Evolutionary conservation across 2,329 filamentous ascomycete genomes (phyloP).

Genomic region (Amauroascus verrucosus): DNA sequence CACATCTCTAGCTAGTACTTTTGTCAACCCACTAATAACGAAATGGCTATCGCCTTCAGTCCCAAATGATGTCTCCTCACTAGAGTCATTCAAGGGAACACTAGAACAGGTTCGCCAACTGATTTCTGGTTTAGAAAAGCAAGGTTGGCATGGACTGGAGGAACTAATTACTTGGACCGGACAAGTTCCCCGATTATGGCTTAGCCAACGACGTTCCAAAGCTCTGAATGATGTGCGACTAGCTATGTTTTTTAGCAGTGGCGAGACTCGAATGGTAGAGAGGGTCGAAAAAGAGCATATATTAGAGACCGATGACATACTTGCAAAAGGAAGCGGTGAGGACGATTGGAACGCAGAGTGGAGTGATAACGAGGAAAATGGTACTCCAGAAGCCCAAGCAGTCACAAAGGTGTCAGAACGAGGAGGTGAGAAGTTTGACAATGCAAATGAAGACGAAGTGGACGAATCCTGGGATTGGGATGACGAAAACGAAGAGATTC

Average conservation of each 20-base stretch:
- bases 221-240: constrained; percentile 65
- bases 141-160: constrained; percentile 52
- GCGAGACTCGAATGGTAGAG: constrained; percentile 61
- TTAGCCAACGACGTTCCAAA: constrained; percentile 69
- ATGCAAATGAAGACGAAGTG: constrained; percentile 24
- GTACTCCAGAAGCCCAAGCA: constrained; percentile 12
- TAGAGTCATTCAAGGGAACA: constrained; percentile 60
- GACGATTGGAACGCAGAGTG: constrained; percentile 70
- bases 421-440: constrained; percentile 16
- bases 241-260: constrained; percentile 57
- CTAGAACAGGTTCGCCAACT: constrained; percentile 57
- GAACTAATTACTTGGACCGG: constrained; percentile 70
- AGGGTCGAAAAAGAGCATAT: constrained; percentile 75
- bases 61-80: constrained; percentile 60
- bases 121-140: constrained; percentile 50
- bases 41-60: constrained; percentile 68
- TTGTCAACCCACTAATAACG: constrained; percentile 58
- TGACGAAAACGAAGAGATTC: constrained; percentile 46
- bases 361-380: constrained; percentile 45
- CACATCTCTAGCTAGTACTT: constrained; percentile 56
- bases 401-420: not conserved
- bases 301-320: constrained; percentile 56
- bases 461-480: constrained; percentile 78
- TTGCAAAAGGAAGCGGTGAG: constrained; percentile 45
- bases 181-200: constrained; percentile 71